Percentiles rank a stretch among this genome's conserved stretches.
phyloP scores from a whole-genome alignment of 805 yeast genomes.

The Ogataea chonburiensis region DNA sequence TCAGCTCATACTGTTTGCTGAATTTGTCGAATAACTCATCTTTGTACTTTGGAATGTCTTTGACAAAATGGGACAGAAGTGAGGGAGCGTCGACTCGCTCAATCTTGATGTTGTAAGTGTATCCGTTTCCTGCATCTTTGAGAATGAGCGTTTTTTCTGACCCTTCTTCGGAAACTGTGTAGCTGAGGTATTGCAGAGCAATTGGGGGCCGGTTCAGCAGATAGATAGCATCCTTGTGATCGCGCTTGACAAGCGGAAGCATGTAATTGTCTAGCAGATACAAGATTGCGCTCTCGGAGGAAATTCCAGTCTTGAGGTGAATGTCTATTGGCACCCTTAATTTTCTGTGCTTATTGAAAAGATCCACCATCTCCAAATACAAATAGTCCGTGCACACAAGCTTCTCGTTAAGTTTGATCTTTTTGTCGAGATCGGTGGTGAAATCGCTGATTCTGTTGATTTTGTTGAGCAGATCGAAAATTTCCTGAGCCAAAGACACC shows the following conservation, averaged over 20 bases:
- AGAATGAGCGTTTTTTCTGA: constrained; percentile 21
- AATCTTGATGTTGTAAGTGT: constrained; percentile 19
- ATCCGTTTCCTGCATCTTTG: constrained; percentile 26
- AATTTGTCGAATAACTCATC: constrained; percentile 24
- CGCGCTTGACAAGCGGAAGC: constrained; percentile 24
- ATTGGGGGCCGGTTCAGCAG: constrained; percentile 28
- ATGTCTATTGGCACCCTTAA: constrained; percentile 27
- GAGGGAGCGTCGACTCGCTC: constrained; percentile 25
- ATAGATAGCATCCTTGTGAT: constrained; percentile 21
- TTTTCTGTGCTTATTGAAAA: constrained; percentile 29
- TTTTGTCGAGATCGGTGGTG: constrained; percentile 33
- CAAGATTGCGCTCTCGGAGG: constrained; percentile 43
- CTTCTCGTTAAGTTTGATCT: constrained; percentile 31
- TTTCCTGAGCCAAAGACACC: constrained; percentile 18
- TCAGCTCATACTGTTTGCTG: constrained; percentile 21
- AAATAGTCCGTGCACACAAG: constrained; percentile 32
- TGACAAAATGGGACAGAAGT: constrained; percentile 25
- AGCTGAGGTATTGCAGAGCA: constrained; percentile 29
- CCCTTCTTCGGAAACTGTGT: constrained; percentile 18
- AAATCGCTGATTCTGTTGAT: constrained; percentile 31
- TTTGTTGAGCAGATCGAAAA: constrained; percentile 19
- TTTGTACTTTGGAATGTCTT: constrained; percentile 21
- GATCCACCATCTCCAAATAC: constrained; percentile 33
- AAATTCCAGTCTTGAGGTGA: constrained; percentile 27
- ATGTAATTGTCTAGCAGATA: constrained; percentile 39